Conservation (phyloP, 179 eudicot genomes). For the Nepenthes alata region DNA sequence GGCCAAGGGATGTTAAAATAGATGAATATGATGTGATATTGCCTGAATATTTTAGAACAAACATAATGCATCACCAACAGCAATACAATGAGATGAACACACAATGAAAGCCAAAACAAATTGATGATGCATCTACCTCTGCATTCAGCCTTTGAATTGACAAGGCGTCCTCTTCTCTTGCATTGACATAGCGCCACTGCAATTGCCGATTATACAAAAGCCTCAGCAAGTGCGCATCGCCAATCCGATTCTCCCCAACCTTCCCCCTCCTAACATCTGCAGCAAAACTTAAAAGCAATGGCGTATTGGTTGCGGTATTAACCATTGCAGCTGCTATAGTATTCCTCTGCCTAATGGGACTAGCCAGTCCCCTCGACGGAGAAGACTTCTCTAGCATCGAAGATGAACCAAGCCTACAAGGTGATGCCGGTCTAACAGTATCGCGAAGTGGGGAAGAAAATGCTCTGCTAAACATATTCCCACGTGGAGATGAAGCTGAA, state of each 20-base stretch:
- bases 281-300: conserved; percentile 64
- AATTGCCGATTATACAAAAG: conserved; percentile 68
- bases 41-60: too few relatives aligned
- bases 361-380: conserved; percentile 37
- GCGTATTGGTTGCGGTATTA: conserved; percentile 27
- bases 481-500: conserved; percentile 40
- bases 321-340: conserved; percentile 26
- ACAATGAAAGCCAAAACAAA: background rate
- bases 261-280: conserved; percentile 76
- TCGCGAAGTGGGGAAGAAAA: conserved; percentile 54
- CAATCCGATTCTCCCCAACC: conserved; percentile 61
- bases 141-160: conserved; percentile 44
- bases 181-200: conserved; percentile 97
- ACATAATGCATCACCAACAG: too few relatives aligned
- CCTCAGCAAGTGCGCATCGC: conserved; percentile 77
- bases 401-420: conserved; percentile 34
- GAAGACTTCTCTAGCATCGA: conserved; percentile 22
- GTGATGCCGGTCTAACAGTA: conserved; percentile 41
- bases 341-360: conserved; percentile 63
- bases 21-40: too few relatives aligned
- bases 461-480: conserved; percentile 17
- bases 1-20: too few relatives aligned
- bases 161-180: conserved; percentile 54
- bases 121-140: conserved; percentile 33
- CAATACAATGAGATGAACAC: background rate